These are phyloP conservation scores for Eucalyptus guilfoylei DNA, from an alignment of 345 rosid species.

Conservation along the genomic window DNA sequence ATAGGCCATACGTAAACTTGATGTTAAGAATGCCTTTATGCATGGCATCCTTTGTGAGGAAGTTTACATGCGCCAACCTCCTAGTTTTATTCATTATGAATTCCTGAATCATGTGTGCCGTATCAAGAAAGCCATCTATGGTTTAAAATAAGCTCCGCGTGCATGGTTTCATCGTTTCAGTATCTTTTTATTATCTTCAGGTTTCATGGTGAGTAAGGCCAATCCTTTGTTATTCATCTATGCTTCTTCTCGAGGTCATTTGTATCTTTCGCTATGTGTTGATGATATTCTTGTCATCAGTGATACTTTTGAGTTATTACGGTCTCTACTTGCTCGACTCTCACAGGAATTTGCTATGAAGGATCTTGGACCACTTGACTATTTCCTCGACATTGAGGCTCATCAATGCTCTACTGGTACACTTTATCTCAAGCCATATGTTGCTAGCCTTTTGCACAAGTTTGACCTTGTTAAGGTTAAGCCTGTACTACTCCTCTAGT, in stretches of 20 bases:
- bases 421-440: background rate
- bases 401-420: too few relatives aligned
- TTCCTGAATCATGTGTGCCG: background rate
- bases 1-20: background rate
- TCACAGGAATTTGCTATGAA: too few relatives aligned
- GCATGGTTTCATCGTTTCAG: background rate
- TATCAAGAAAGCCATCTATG: background rate
- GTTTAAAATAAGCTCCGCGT: background rate
- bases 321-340: too few relatives aligned
- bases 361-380: background rate
- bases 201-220: too few relatives aligned
- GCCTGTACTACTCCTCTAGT: too few relatives aligned
- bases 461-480: background rate
- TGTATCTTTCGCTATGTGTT: background rate
- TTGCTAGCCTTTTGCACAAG: background rate
- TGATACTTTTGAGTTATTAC: too few relatives aligned
- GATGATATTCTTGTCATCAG: too few relatives aligned
- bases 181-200: background rate
- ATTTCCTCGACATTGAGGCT: background rate
- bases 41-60: background rate
- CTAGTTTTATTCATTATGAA: rapidly evolving
- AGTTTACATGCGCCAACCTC: background rate
- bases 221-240: background rate
- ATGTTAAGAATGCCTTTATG: background rate
- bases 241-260: rapidly evolving